A percentile compares a stretch with the other conserved stretches of the same genome.
Conservation (phyloP, 805 yeast species). For the Blastobotrys chiropterorum region DNA sequence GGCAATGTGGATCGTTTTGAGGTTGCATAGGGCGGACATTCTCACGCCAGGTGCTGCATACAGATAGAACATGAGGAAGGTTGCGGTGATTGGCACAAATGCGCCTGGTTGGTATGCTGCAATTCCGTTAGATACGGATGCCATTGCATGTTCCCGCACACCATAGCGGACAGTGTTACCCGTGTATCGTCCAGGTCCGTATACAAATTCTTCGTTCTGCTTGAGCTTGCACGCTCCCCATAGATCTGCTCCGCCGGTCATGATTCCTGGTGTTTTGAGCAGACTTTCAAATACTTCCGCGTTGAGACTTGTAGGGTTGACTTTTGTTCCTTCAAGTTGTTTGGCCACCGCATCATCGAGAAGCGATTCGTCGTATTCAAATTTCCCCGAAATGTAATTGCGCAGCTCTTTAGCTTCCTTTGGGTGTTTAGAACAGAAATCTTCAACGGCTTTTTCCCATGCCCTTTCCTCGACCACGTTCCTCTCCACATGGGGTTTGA, state of each 20-base stretch:
- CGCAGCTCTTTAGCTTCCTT: slow-evolving; percentile 27
- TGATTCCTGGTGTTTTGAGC: slow-evolving; percentile 25
- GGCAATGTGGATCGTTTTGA: slow-evolving; percentile 42
- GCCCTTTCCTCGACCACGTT: slow-evolving; percentile 17
- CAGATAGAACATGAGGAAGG: slow-evolving; percentile 33
- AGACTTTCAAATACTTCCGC: slow-evolving; percentile 27
- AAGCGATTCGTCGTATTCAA: slow-evolving; percentile 30
- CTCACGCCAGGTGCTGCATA: slow-evolving; percentile 50
- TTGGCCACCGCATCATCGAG: slow-evolving; percentile 19
- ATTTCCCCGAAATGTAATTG: slow-evolving; percentile 27
- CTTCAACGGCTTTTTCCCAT: slow-evolving; percentile 25
- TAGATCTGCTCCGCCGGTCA: slow-evolving; percentile 37
- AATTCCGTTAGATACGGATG: slow-evolving; percentile 90
- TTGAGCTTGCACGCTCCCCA: slow-evolving; percentile 25
- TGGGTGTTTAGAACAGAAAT: slow-evolving; percentile 26
- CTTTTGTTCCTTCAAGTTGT: slow-evolving; percentile 4
- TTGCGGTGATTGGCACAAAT: slow-evolving; percentile 37
- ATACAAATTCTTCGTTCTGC: slow-evolving; percentile 30
- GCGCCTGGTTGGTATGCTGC: slow-evolving; percentile 34
- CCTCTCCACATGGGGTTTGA: slow-evolving; percentile 10
- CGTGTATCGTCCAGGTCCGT: slow-evolving; percentile 15
- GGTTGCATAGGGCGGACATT: slow-evolving; percentile 41
- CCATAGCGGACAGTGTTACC: slow-evolving; percentile 87
- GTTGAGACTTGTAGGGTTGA: background rate
- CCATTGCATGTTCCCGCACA: slow-evolving; percentile 98